Evolutionary conservation across 2,329 filamentous ascomycete genomes (phyloP).

Genomic region (Ophiostoma angusticollis): DNA sequence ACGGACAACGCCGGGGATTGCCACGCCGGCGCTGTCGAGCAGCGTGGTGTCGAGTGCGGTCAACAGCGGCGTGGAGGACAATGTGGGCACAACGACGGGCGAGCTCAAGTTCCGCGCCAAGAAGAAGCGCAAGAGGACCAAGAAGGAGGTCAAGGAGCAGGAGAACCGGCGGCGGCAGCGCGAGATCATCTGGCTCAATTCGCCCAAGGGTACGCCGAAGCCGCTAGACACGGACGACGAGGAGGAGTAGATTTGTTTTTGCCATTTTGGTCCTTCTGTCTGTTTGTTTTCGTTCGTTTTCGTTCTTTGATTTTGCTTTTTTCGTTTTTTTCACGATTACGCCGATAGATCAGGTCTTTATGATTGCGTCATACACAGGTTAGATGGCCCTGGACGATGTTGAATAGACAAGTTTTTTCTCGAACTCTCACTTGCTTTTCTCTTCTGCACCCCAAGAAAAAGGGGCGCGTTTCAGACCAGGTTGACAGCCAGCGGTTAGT

Average conservation of each 20-base stretch:
- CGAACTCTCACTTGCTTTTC: constrained; percentile 1
- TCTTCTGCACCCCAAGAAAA: no score
- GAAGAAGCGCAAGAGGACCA: constrained; percentile 99
- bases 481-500: no score
- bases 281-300: neutral
- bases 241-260: constrained; percentile 10
- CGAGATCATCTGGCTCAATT: constrained; percentile 76
- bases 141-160: constrained; percentile 88
- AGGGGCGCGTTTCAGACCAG: no score
- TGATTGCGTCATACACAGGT: no score
- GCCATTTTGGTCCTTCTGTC: neutral
- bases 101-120: constrained; percentile 73
- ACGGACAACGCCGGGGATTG: constrained; percentile 26
- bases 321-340: neutral
- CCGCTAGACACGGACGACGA: constrained; percentile 70
- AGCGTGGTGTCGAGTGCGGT: constrained; percentile 50
- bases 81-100: constrained; percentile 30
- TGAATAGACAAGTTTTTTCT: constrained; percentile 1
- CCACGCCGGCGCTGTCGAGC: constrained; percentile 40
- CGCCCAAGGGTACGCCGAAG: constrained; percentile 70
- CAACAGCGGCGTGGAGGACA: constrained; percentile 76
- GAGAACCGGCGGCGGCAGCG: constrained; percentile 77
- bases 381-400: no score
- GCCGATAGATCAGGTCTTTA: no score
- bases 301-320: neutral